A percentile compares a stretch with the other conserved stretches of the same genome.
These are phyloP conservation scores for Triglochin maritima DNA, from an alignment of 106 monocot species.

Conservation along the genomic window DNA sequence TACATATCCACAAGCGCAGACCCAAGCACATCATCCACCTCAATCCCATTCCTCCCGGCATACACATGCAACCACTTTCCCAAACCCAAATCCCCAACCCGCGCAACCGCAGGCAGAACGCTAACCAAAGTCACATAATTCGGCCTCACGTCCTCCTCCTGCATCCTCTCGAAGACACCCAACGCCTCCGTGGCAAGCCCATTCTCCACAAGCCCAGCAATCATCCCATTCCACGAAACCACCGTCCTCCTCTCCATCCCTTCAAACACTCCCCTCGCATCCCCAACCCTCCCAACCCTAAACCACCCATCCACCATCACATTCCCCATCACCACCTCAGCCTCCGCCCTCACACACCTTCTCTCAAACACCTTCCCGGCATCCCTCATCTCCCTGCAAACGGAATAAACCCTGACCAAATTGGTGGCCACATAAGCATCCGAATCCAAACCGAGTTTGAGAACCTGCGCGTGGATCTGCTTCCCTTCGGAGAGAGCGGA, in stretches of 20 bases:
- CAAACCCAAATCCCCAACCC: slow-evolving; percentile 23
- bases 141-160: slow-evolving; percentile 13
- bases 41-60: slow-evolving; percentile 23
- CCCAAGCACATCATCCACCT: slow-evolving; percentile 39
- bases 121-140: slow-evolving; percentile 44
- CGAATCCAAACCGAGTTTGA: slow-evolving; percentile 20
- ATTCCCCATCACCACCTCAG: slow-evolving; percentile 28
- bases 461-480: slow-evolving; percentile 33
- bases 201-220: slow-evolving; percentile 28
- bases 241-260: slow-evolving; percentile 25
- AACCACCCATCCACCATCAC: slow-evolving; percentile 45
- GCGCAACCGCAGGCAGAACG: slow-evolving; percentile 37
- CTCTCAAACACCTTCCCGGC: slow-evolving; percentile 18
- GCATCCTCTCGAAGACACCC: slow-evolving; percentile 29
- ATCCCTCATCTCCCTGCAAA: slow-evolving; percentile 29
- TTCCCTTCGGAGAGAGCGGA: slow-evolving; percentile 22
- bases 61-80: slow-evolving; percentile 43
- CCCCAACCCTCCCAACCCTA: slow-evolving; percentile 15
- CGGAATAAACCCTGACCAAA: slow-evolving; percentile 35
- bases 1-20: slow-evolving; percentile 70
- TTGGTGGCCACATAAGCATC: slow-evolving; percentile 45
- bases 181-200: slow-evolving; percentile 37
- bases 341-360: slow-evolving; percentile 7
- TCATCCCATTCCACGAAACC: slow-evolving; percentile 53
- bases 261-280: slow-evolving; percentile 28